A percentile compares a stretch with the other conserved stretches of the same genome.
Evolutionary conservation across 345 rosid species (phyloP).

Genomic region (Populus pruinosa): DNA sequence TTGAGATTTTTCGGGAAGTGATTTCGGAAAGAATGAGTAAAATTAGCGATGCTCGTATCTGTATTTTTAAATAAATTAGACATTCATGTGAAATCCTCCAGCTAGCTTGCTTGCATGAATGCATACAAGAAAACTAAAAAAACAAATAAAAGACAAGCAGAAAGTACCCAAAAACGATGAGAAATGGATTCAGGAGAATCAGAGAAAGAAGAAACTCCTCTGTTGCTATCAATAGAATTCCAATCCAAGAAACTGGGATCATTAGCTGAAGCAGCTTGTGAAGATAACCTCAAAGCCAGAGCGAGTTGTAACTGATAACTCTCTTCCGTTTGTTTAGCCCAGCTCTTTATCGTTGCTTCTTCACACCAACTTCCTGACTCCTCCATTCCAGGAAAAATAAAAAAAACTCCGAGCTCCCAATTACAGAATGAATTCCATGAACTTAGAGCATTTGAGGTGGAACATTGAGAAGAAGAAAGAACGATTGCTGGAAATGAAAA

Average conservation of each 20-base stretch:
- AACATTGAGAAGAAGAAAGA: not conserved
- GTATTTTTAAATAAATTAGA: no score
- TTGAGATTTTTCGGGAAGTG: no score
- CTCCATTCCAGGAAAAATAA: not conserved
- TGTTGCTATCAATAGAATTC: not conserved
- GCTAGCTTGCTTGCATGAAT: no score
- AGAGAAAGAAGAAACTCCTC: not conserved
- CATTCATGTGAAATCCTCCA: no score
- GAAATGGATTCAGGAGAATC: slow-evolving; percentile 16
- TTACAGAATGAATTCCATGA: not conserved
- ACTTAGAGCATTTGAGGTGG: not conserved
- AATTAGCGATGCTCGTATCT: no score
- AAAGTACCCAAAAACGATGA: slow-evolving; percentile 28
- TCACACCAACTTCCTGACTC: slow-evolving; percentile 1
- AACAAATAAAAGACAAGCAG: not conserved
- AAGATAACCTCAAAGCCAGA: slow-evolving; percentile 19
- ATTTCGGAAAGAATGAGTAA: no score
- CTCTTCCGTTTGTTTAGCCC: slow-evolving; percentile 28
- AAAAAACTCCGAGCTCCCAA: not conserved
- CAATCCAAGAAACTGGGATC: slow-evolving; percentile 17
- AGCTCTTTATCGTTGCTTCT: slow-evolving; percentile 12
- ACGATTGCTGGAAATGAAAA: not conserved
- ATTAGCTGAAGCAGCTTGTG: slow-evolving; percentile 22
- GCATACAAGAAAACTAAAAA: not conserved
- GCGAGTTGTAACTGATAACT: slow-evolving; percentile 29